A percentile compares a stretch with the other conserved stretches of the same genome.
Evolutionary conservation across 2,329 filamentous ascomycete species (phyloP).

Genomic region (Didymosphaeria variabile): DNA sequence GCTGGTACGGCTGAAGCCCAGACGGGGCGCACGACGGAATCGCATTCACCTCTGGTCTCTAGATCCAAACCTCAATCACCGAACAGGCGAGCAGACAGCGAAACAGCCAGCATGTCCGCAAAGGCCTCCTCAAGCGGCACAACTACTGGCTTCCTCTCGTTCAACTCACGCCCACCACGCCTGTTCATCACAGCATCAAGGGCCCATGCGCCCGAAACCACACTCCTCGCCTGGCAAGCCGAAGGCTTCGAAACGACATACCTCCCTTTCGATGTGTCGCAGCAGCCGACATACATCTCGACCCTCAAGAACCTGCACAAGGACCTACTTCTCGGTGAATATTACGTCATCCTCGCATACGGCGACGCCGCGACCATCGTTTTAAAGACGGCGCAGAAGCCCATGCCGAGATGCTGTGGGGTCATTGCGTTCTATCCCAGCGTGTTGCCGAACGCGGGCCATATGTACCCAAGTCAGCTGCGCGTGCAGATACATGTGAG

Average conservation of each 20-base stretch:
- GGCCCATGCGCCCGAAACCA: slow-evolving; percentile 48
- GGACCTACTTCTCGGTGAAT: slow-evolving; percentile 50
- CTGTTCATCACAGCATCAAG: slow-evolving; percentile 53
- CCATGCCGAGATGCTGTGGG: slow-evolving; percentile 51
- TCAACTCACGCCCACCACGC: slow-evolving; percentile 48
- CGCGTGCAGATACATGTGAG: slow-evolving; percentile 54
- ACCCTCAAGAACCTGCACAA: slow-evolving; percentile 49
- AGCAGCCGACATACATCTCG: slow-evolving; percentile 41
- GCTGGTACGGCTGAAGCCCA: not conserved
- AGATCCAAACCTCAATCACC: not conserved
- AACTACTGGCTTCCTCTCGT: slow-evolving; percentile 44
- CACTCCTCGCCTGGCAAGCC: slow-evolving; percentile 51
- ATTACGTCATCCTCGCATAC: slow-evolving; percentile 51
- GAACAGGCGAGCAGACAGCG: not conserved
- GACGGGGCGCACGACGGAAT: not conserved
- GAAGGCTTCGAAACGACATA: slow-evolving; percentile 55
- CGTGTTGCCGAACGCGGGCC: slow-evolving; percentile 46
- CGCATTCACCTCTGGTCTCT: not conserved
- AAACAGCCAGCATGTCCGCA: slow-evolving; percentile 33
- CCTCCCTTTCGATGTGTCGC: slow-evolving; percentile 42
- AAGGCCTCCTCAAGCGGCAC: slow-evolving; percentile 29
- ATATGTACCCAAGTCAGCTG: slow-evolving; percentile 50
- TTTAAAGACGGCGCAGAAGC: slow-evolving; percentile 53
- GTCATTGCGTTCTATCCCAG: slow-evolving; percentile 56
- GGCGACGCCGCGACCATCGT: slow-evolving; percentile 52